Conservation (phyloP, 805 yeast species). For the Naumovozyma castellii region DNA sequence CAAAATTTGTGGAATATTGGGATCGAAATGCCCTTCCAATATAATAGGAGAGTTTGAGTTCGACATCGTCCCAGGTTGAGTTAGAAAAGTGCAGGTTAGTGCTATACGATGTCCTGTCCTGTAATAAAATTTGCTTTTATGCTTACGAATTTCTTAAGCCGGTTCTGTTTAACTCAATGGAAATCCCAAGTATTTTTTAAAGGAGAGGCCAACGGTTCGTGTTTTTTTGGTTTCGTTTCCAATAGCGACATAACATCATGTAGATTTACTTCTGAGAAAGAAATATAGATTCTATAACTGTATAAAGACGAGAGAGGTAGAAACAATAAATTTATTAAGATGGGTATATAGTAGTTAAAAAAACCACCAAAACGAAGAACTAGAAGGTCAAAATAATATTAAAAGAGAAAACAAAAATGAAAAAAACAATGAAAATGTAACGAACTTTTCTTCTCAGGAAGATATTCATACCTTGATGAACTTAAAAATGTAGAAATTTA, state of each 20-base stretch:
- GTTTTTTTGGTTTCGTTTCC: too few species aligned
- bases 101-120: not conserved
- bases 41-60: conserved; percentile 3
- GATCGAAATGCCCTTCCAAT: conserved; percentile 11
- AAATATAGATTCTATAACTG: too few species aligned
- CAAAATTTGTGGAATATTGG: conserved; percentile 27
- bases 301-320: not conserved
- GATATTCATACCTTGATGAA: not conserved
- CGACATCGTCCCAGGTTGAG: not conserved
- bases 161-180: too few species aligned
- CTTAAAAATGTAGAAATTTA: not conserved
- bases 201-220: too few species aligned
- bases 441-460: not conserved
- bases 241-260: too few species aligned
- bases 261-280: too few species aligned
- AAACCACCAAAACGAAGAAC: not conserved
- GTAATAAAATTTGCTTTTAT: too few species aligned
- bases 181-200: too few species aligned
- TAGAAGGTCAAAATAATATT: too few species aligned
- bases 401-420: not conserved
- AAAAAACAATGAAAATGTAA: not conserved
- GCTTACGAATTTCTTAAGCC: too few species aligned
- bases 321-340: not conserved
- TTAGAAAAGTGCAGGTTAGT: not conserved
- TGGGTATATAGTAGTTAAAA: not conserved